Percentiles rank a stretch among this genome's conserved stretches.
phyloP scores from a whole-genome alignment of 2,329 filamentous ascomycete genomes.

The Phialophora expanda region DNA sequence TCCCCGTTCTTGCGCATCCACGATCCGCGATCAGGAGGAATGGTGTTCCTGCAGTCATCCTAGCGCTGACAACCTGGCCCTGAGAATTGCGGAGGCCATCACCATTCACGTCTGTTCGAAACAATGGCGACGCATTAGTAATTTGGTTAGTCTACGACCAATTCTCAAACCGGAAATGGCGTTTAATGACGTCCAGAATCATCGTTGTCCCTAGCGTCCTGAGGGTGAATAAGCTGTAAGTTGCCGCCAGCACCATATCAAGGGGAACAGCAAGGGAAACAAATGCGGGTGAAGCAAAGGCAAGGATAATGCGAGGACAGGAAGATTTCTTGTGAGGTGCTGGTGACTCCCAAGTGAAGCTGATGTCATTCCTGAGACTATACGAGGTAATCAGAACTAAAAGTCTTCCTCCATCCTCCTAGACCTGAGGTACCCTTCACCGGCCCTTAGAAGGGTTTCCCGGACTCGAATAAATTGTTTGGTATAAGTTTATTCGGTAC shows the following conservation, averaged over 20 bases:
- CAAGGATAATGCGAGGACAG: not conserved
- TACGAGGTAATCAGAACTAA: no score
- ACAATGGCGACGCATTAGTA: not conserved
- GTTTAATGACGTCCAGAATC: not conserved
- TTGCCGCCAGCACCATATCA: no score
- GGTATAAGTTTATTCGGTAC: not conserved
- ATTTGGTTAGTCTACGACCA: not conserved
- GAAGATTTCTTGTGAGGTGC: not conserved
- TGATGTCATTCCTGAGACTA: not conserved
- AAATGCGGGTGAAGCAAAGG: not conserved
- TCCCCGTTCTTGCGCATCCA: not conserved
- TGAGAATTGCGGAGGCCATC: not conserved
- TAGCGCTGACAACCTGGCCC: not conserved
- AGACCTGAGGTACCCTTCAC: not conserved
- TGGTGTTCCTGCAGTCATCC: not conserved
- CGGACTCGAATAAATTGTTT: not conserved
- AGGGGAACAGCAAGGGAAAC: not conserved
- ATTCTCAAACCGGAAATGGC: not conserved
- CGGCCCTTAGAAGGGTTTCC: not conserved
- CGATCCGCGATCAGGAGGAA: not conserved
- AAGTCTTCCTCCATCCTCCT: no score
- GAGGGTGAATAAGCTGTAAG: not conserved
- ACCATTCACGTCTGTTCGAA: not conserved
- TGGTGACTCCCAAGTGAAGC: not conserved
- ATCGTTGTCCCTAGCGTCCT: not conserved